Base-by-base conservation (phyloP, 176 grass and related monocot genomes). In the Pontederia crassipes region DNA sequence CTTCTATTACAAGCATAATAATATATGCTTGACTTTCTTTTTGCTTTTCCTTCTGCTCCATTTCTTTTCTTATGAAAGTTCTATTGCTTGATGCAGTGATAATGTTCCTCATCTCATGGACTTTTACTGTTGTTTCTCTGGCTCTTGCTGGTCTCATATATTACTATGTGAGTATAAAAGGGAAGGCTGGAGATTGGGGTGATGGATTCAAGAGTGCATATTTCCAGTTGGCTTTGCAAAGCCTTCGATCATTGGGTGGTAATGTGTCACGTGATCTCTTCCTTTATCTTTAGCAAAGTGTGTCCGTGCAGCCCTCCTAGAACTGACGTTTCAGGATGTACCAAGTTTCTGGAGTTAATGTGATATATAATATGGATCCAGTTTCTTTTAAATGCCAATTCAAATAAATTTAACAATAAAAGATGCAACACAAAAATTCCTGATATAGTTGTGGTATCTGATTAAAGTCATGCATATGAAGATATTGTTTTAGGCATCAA, bases 181-280 rank as follows among this genome's bases (percentile, higher is more conserved):
- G 93, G 57, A 98, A 92, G 54, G 93, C 87, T 57, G 93, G 93
- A 57, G 87, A 98, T 48, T 98, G 93, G 93, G 93, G 93, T 50
- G 93, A 98, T 73, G 93, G 93, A 58, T 98, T 98, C 70, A 98
- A 98, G 72, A 98, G 93, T 67, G 93, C 87, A 17, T 98, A 98
- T 79, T 98, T 98, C 81, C 93, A 98, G 50, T 72, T 98, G 63
- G 93, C 93, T 8, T 62, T 98, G 12, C 84, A 81, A 57, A 92
- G 87, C 71, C 93, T 98, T 74, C 83, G 93, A 74, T 92, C 93
- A 15, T 62, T 98, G 59, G 93, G 93, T 88, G 93, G 93, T 97
- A 77, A 46, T 20, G 66, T 49, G 79, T 68, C 55, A 20, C 67
- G 40, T 55, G 28, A 69, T 20, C 11, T n/a, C 40, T 28, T 78